phyloP scores from a whole-genome alignment of 2,329 filamentous ascomycete species.

The Fusarium sp. region DNA sequence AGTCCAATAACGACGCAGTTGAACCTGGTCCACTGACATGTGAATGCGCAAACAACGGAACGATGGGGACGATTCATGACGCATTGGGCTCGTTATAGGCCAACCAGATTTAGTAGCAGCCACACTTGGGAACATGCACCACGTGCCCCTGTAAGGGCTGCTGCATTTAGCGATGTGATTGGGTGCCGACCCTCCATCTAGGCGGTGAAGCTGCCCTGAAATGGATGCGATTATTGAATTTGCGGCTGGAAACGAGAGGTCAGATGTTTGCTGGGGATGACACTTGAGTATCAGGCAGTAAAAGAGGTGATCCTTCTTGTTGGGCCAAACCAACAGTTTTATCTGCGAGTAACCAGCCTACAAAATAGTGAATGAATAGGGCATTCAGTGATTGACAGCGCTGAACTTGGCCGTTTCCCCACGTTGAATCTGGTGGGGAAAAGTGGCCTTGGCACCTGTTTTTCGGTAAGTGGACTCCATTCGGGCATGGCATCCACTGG shows the following conservation, averaged over 20 bases:
- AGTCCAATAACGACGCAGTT: constrained; percentile 25
- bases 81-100: constrained; percentile 21
- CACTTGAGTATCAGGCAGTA: not conserved
- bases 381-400: constrained; percentile 24
- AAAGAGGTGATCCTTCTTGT: not conserved
- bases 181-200: constrained; percentile 19
- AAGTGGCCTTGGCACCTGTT: constrained; percentile 3
- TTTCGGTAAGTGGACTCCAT: constrained; percentile 38
- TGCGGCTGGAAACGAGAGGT: constrained; percentile 3
- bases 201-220: constrained; percentile 38
- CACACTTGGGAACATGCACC: constrained; percentile 31
- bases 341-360: not conserved
- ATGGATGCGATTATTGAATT: constrained; percentile 7
- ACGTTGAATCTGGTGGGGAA: constrained; percentile 37
- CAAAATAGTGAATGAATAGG: not conserved
- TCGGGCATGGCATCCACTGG: not conserved
- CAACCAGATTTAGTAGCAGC: constrained; percentile 14
- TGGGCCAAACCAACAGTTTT: not conserved
- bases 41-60: constrained; percentile 20
- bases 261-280: constrained; percentile 27
- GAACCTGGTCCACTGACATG: constrained; percentile 32
- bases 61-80: constrained; percentile 28
- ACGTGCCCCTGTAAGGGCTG: constrained; percentile 34
- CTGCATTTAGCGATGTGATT: constrained; percentile 17
- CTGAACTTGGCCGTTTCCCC: constrained; percentile 26